Conservation (phyloP, 2,329 filamentous ascomycete species). For the Ilyonectria robusta region DNA sequence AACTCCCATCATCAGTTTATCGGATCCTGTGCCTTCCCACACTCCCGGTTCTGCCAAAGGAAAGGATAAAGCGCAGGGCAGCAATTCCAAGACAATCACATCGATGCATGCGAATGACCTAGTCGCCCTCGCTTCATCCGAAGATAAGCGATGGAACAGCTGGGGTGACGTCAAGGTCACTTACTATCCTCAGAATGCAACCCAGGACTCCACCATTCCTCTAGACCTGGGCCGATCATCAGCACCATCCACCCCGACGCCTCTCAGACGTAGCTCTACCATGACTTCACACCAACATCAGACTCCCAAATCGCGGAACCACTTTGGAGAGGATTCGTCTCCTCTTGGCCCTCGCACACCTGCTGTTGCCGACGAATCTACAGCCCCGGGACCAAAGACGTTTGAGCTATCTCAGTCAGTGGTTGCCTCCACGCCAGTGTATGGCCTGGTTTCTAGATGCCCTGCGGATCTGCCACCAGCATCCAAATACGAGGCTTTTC, state of each 20-base stretch:
- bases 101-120: conserved; percentile 87
- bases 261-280: conserved; percentile 78
- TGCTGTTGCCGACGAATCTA: conserved; percentile 53
- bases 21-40: conserved; percentile 67
- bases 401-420: conserved; percentile 75
- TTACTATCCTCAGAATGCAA: conserved; percentile 75
- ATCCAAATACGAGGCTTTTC: conserved; percentile 86
- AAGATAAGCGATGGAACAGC: conserved; percentile 74
- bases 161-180: conserved; percentile 86
- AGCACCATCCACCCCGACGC: conserved; percentile 80
- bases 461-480: conserved; percentile 78
- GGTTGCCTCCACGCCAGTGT: conserved; percentile 67
- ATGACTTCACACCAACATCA: conserved; percentile 58
- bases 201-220: conserved; percentile 38
- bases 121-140: conserved; percentile 78
- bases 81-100: conserved; percentile 63
- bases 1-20: conserved; percentile 69
- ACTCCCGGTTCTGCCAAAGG: conserved; percentile 75
- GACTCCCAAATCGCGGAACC: conserved; percentile 57
- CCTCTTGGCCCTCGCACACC: conserved; percentile 63
- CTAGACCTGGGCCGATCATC: conserved; percentile 57
- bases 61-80: conserved; percentile 76
- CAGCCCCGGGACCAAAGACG: conserved; percentile 64
- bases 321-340: conserved; percentile 60
- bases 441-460: conserved; percentile 69